Conservation (phyloP, 2,329 filamentous ascomycete species). For the Chaetomiaceae sp. region DNA sequence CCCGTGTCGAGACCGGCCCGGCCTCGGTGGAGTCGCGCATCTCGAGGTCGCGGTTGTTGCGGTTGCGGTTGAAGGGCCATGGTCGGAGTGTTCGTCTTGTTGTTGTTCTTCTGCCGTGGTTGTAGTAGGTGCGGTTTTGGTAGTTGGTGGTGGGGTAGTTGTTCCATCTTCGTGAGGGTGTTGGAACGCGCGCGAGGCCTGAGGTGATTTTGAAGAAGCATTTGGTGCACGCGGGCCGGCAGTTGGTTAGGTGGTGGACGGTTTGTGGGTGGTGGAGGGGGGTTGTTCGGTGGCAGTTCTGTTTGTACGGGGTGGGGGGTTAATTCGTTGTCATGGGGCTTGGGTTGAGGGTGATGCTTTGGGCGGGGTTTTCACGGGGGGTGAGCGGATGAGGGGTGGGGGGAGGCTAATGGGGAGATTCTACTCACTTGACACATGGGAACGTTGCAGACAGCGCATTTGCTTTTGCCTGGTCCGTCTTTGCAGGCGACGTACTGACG, state of each 20-base stretch:
- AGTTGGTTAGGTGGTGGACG: not conserved
- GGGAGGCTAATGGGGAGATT: too few relatives aligned
- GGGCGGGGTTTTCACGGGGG: too few relatives aligned
- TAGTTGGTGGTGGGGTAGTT: not conserved
- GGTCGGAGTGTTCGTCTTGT: too few relatives aligned
- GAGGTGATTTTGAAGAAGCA: constrained; percentile 6
- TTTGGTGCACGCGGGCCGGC: not conserved
- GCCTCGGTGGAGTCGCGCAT: too few relatives aligned
- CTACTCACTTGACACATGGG: not conserved
- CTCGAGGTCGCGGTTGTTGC: too few relatives aligned
- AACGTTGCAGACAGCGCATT: constrained; percentile 2
- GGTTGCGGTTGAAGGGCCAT: too few relatives aligned
- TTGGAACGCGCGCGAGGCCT: not conserved
- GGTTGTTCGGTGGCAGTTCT: not conserved
- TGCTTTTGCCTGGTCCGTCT: too few relatives aligned
- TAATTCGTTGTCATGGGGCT: not conserved
- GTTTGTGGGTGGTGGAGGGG: not conserved
- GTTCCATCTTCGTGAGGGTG: not conserved
- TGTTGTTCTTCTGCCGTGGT: too few relatives aligned
- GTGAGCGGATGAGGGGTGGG: not conserved
- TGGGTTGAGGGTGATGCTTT: not conserved
- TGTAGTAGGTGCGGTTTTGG: not conserved
- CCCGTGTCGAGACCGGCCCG: too few relatives aligned
- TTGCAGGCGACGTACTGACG: not conserved
- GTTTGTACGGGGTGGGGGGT: not conserved